Conservation (phyloP, 2,329 filamentous ascomycete genomes). For the Fusarium longipes region DNA sequence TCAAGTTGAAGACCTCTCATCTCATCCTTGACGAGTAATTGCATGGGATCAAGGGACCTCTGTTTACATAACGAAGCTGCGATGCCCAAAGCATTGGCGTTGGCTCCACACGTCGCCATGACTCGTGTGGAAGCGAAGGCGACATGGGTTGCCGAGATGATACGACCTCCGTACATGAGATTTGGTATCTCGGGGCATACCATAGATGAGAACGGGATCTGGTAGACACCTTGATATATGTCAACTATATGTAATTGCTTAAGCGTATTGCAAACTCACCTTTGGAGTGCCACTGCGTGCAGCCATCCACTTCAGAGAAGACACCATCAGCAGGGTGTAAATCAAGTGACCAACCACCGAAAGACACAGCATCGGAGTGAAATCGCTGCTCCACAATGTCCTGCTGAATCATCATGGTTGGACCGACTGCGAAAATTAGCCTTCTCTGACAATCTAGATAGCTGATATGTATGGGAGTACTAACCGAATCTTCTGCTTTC, state of each 20-base stretch:
- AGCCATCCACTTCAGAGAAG: slow-evolving; percentile 20
- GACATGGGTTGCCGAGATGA: slow-evolving; percentile 21
- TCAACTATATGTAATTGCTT: not conserved
- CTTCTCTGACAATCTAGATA: rapidly evolving
- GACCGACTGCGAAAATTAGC: slow-evolving; percentile 1
- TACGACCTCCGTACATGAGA: slow-evolving; percentile 24
- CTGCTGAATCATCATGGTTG: slow-evolving; percentile 19
- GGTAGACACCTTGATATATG: not conserved
- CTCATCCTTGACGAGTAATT: not conserved
- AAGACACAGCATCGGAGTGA: slow-evolving; percentile 15
- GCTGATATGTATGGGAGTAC: rapidly evolving
- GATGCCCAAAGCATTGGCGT: slow-evolving; percentile 16
- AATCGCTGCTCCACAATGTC: slow-evolving; percentile 12
- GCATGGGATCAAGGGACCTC: not conserved
- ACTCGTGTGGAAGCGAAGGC: slow-evolving; percentile 21
- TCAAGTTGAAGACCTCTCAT: slow-evolving; percentile 16
- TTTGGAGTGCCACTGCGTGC: slow-evolving; percentile 26
- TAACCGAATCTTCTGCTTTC: slow-evolving; percentile 19
- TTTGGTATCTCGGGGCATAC: slow-evolving; percentile 13
- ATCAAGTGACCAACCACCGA: slow-evolving; percentile 23
- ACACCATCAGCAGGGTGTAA: slow-evolving; percentile 20
- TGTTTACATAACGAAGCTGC: slow-evolving; percentile 12
- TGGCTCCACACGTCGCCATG: slow-evolving; percentile 22
- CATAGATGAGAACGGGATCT: slow-evolving; percentile 19
- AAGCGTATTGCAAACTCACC: not conserved